Base-by-base conservation (phyloP, 805 yeast genomes). In the Suhomyces sp. region DNA sequence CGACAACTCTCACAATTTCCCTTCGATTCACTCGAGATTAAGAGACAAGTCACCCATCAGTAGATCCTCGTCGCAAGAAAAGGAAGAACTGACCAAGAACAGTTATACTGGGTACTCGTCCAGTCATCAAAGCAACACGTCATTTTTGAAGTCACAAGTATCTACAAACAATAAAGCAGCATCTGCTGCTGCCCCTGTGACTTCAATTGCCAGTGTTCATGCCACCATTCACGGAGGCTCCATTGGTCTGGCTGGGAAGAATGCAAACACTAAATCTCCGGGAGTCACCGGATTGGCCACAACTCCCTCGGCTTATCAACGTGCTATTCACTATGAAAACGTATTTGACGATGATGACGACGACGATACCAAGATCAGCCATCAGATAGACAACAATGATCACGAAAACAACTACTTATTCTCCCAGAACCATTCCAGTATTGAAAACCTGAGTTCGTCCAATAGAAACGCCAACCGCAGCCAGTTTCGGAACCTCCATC, bases 321-420 rank as follows among this genome's bases (percentile, higher is more conserved):
- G 57, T 45, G 58, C 61, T 2, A 65, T 69, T 19, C 63, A 64
- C 31, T 75, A 75, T 59, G 76, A 68, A 36, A 67, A 70, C 56
- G 78, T 74, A 22, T 75, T 74, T 60, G 79, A 73, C 19, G 78
- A 74, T 50, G 77, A 72, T 41, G 82, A 79, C 38, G 86, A 82
- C 31, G 87, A 82, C 5, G 67, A 59, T 3, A 64, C 61, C n/a
- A 55, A 47, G 2, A 41, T 45, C 26, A 29, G 41, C 35, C 19
- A 50, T 27, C 35, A 46, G 10, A 38, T 22, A 24, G 46, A 22
- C 8, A 24, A 8, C 35, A 13, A 31, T 27, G 17, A 45, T 29
- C 33, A 24, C 7, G 17, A 44, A 3, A 38, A 15, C 12, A 27
- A 26, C 27, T 44, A 26, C 19, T 27, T 23, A n/a, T 26, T 44